A percentile compares a stretch with the other conserved stretches of the same genome.
These are phyloP conservation scores for Penicillium nucicola DNA, from an alignment of 495 filamentous ascomycete species.

Conservation along the genomic window DNA sequence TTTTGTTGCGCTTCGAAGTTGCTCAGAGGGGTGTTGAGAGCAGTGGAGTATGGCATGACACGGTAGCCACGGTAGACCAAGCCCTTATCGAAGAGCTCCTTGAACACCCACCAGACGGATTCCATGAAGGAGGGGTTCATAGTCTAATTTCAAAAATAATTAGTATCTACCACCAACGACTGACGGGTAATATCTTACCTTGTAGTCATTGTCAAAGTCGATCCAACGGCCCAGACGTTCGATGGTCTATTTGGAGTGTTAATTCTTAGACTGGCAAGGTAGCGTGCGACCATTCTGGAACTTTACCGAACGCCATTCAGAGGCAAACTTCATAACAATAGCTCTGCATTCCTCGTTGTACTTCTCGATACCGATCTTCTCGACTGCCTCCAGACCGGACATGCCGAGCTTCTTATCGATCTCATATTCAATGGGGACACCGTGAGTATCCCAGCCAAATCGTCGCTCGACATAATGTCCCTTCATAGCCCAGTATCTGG, in stretches of 20 bases:
- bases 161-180: background rate
- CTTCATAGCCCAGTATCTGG: constrained; percentile 97
- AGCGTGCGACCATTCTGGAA: too few relatives aligned
- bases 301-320: constrained; percentile 70
- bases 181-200: constrained; percentile 45
- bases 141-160: constrained; percentile 49
- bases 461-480: constrained; percentile 75
- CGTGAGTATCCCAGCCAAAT: constrained; percentile 90
- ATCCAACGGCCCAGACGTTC: constrained; percentile 94
- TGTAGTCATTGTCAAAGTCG: constrained; percentile 98
- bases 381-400: constrained; percentile 82
- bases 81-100: constrained; percentile 84
- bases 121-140: constrained; percentile 97
- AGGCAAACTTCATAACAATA: constrained; percentile 91
- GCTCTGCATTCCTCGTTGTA: constrained; percentile 93
- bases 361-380: constrained; percentile 79
- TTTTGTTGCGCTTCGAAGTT: constrained; percentile 96
- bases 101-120: constrained; percentile 95
- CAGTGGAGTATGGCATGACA: constrained; percentile 95
- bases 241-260: constrained; percentile 51
- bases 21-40: constrained; percentile 82
- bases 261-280: too few relatives aligned
- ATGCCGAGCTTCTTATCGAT: constrained; percentile 97
- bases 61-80: constrained; percentile 83
- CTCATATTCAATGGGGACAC: constrained; percentile 93